Conservation (phyloP, 192 early-diverging fungal species). For the Chytriomyces sp. region DNA sequence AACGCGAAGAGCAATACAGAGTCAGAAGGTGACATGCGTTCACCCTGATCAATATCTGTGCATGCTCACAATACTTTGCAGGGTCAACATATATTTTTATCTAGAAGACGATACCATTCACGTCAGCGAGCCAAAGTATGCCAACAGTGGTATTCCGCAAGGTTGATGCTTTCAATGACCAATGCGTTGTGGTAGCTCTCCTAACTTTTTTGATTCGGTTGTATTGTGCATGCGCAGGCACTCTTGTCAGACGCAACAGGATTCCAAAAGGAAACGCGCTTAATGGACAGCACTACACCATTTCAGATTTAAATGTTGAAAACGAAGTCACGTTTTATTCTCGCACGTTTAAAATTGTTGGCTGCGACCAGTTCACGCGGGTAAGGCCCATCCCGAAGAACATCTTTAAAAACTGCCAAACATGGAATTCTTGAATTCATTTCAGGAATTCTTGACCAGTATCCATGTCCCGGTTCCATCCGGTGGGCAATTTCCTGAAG, state of each 20-base stretch:
- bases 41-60: neutral
- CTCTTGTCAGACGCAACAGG: constrained; percentile 62
- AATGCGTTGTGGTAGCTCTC: neutral
- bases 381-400: constrained; percentile 31
- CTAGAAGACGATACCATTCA: constrained; percentile 67
- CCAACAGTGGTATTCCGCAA: constrained; percentile 66
- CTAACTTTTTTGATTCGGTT: neutral
- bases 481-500: constrained; percentile 50
- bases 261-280: constrained; percentile 50
- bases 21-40: constrained; percentile 46
- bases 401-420: neutral
- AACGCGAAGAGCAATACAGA: constrained; percentile 62
- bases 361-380: constrained; percentile 67
- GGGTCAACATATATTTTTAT: constrained; percentile 66
- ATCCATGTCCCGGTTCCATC: constrained; percentile 44
- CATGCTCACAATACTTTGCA: constrained; percentile 7
- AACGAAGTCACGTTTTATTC: constrained; percentile 62
- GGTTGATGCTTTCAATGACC: constrained; percentile 30
- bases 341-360: constrained; percentile 64
- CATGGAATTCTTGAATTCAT: neutral
- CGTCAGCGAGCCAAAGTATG: constrained; percentile 62
- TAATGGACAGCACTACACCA: constrained; percentile 60
- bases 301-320: constrained; percentile 62
- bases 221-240: constrained; percentile 44
- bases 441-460: constrained; percentile 48